A percentile compares a stretch with the other conserved stretches of the same genome.
Evolutionary conservation across 2,329 filamentous ascomycete species (phyloP).

Genomic region (Rutstroemia sydowiana): DNA sequence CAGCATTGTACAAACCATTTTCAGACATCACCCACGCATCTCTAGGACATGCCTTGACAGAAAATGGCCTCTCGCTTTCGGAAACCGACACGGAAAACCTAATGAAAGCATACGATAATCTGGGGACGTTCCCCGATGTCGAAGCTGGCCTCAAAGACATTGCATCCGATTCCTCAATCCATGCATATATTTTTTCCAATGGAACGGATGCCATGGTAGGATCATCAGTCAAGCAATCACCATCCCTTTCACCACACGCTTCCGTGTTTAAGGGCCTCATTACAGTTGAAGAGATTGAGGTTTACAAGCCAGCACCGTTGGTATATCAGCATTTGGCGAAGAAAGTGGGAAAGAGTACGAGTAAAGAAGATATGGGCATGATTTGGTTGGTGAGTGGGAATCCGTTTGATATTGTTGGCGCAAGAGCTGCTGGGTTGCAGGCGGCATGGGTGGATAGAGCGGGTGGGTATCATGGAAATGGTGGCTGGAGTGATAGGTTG

Average conservation of each 20-base stretch:
- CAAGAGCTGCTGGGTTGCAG: constrained; percentile 51
- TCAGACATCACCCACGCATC: constrained; percentile 53
- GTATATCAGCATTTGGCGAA: constrained; percentile 46
- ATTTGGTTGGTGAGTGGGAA: constrained; percentile 68
- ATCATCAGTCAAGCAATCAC: constrained; percentile 50
- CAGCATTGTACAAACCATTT: constrained; percentile 58
- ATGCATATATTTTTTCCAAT: constrained; percentile 63
- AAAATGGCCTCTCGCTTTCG: constrained; percentile 42
- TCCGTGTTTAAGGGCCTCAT: constrained; percentile 46
- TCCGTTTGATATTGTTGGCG: constrained; percentile 65
- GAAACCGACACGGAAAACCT: constrained; percentile 40
- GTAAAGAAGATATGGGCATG: constrained; percentile 33
- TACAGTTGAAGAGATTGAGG: constrained; percentile 50
- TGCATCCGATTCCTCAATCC: constrained; percentile 27
- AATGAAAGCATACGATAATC: constrained; percentile 57
- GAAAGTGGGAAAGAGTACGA: constrained; percentile 29
- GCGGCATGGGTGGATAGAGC: constrained; percentile 61
- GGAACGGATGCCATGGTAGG: constrained; percentile 57
- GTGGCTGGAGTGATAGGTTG: constrained; percentile 58
- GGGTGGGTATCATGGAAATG: constrained; percentile 31
- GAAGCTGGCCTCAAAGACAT: constrained; percentile 43
- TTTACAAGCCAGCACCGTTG: constrained; percentile 58
- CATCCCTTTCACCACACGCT: constrained; percentile 43
- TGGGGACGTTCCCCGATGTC: constrained; percentile 60
- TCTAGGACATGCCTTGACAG: constrained; percentile 56